Percentiles rank a stretch among this genome's conserved stretches.
Evolutionary conservation across 1,284 basidiomycete species (phyloP).

Genomic region (Cutaneotrichosporon sp.): DNA sequence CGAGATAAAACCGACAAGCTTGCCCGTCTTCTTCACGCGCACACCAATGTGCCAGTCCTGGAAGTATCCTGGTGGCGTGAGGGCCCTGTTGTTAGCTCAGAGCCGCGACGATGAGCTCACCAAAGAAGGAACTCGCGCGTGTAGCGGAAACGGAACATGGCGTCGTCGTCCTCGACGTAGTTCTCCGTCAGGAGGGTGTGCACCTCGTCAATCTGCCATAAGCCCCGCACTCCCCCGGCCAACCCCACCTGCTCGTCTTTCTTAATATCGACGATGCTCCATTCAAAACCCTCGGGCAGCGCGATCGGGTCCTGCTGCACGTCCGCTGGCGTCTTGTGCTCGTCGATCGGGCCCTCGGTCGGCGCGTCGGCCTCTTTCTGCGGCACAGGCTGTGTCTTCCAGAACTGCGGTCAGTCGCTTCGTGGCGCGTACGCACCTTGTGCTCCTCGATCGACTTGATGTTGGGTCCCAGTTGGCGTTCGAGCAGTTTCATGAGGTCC

Average conservation of each 20-base stretch:
- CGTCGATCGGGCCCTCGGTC: conserved; percentile 85
- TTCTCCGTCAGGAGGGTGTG: conserved; percentile 87
- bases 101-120: conserved; percentile 52
- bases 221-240: background rate
- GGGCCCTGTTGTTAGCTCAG: conserved; percentile 60
- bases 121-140: conserved; percentile 90
- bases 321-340: conserved; percentile 67
- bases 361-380: conserved; percentile 56
- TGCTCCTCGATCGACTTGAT: conserved; percentile 77
- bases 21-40: conserved; percentile 79
- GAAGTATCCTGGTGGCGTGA: conserved; percentile 87
- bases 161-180: conserved; percentile 96
- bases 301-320: conserved; percentile 82
- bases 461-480: conserved; percentile 50
- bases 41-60: conserved; percentile 96
- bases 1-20: conserved; percentile 97
- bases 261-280: conserved; percentile 77
- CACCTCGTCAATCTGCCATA: conserved; percentile 72
- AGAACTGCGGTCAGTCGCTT: conserved; percentile 60
- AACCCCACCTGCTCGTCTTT: conserved; percentile 63
- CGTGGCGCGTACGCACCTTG: conserved; percentile 56
- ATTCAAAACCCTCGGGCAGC: conserved; percentile 89
- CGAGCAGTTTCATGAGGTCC: conserved; percentile 48
- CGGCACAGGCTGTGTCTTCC: conserved; percentile 92
- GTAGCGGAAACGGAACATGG: conserved; percentile 94